Base-by-base conservation (phyloP, 2,329 filamentous ascomycete genomes). In the Talaromyces sp. region DNA sequence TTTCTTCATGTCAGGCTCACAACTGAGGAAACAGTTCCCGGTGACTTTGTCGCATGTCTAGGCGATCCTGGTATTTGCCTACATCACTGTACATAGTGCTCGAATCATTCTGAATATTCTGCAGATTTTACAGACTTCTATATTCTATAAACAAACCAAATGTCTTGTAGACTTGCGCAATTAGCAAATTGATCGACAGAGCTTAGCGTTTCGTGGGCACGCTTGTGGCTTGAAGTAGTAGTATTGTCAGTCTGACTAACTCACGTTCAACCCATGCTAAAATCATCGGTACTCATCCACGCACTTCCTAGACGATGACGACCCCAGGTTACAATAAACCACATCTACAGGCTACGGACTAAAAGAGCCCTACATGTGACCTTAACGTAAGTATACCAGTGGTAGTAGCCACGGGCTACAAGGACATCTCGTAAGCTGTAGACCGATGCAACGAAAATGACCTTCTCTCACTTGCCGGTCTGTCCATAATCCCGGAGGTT, bases 271-370 rank as follows among this genome's bases (percentile, higher is more conserved):
- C 25, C 2, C 52, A 57, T 36, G 28, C n/a, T 17, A 17, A 35
- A 45, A 53, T 36, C 19, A 41, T 36, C 7, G 19, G 35, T n/a
- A 19, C 28, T 36, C 19, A 36, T 28, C 19, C 25, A 53, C 25
- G 22, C 35, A 31, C 11, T 45, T 43, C 48, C 50, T 31, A 31
- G 15, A 43, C 19, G 28, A 35, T 21, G 28, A 48, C 33, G 45
- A 48, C 28, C 45, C 56, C 48, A 45, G 21, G 56, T 53, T 53
- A 58, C 48, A 53, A 33, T 43, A 37, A 53, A 39, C 10, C 39
- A 53, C 40, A 35, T 11, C n/a, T 22, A 45, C 21, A 40, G 40
- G 31, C 36, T 17, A 13, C 33, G 33, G 13, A 58, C 13, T 36
- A 25, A 25, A n/a, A 28, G 17, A 43, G 31, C 19, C 19, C 40